Evolutionary conservation across 495 filamentous ascomycete genomes (phyloP), one percentile per base, ranked within the genome.

Genomic region (Wilcoxina mikolae): DNA sequence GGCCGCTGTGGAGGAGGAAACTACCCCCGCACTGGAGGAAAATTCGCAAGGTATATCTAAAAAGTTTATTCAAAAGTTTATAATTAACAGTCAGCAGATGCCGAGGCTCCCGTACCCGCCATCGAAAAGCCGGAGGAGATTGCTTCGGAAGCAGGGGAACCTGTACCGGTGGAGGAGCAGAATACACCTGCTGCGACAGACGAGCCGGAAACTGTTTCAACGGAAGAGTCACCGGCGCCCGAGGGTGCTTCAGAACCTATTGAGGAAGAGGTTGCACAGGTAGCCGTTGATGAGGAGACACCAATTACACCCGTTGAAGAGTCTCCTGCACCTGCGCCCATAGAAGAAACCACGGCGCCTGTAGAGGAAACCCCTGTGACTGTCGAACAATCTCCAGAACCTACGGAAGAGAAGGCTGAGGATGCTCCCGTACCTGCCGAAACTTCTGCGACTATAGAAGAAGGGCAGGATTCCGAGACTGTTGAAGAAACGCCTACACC

Each of bases 241-340:
- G n/a, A n/a, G n/a, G n/a, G n/a, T n/a, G n/a, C n/a, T n/a, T n/a
- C n/a, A n/a, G n/a, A n/a, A n/a, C n/a, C n/a, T n/a, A n/a, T n/a
- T n/a, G n/a, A n/a, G n/a, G n/a, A n/a, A n/a, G n/a, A n/a, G n/a
- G n/a, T n/a, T n/a, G n/a, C n/a, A n/a, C n/a, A n/a, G n/a, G n/a
- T n/a, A n/a, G n/a, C n/a, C n/a, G n/a, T n/a, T n/a, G n/a, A n/a
- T n/a, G n/a, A n/a, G n/a, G n/a, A n/a, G n/a, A n/a, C n/a, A n/a
- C n/a, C n/a, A n/a, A n/a, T n/a, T 26, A 43, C 55, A 5, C 20
- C 55, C 26, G 53, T 57, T 17, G 57, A 60, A 27, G 42, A 61
- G 46, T 54, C 60, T 25, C 11, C 38, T 15, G 58, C 47, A 25
- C 56, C 26, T 53, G 59, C 28, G 51, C 53, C 12, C 59, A 53